A percentile compares a stretch with the other conserved stretches of the same genome.
Conservation (phyloP, 345 rosid genomes). For the Syzygium grande region DNA sequence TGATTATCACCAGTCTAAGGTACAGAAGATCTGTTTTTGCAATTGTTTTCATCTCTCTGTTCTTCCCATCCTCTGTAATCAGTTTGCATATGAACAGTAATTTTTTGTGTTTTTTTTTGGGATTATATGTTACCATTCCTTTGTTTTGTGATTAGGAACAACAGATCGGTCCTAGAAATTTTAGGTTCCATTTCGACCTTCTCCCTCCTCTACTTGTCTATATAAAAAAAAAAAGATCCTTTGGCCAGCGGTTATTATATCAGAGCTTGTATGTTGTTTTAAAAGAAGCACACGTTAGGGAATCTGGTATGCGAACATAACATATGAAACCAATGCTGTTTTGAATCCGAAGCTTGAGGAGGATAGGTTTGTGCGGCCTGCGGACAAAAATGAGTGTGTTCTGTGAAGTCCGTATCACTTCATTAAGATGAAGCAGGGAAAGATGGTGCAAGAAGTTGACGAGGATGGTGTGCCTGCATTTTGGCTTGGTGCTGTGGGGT, state of each 20-base stretch:
- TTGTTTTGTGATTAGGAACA: not conserved
- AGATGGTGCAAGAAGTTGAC: not conserved
- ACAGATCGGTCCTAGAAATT: not conserved
- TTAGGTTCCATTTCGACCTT: not conserved
- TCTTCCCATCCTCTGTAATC: not conserved
- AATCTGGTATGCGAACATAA: not conserved
- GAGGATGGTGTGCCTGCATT: not conserved
- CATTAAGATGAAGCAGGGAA: not conserved
- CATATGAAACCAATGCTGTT: not conserved
- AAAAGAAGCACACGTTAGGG: not conserved
- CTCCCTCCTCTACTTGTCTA: not conserved
- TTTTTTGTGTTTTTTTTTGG: not conserved
- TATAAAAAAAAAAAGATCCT: not conserved
- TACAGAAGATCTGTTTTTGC: not conserved
- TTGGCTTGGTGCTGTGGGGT: not conserved
- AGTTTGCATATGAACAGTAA: not conserved
- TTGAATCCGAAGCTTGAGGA: not conserved
- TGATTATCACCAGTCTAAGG: not conserved
- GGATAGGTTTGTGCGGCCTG: not conserved
- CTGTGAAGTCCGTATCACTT: not conserved
- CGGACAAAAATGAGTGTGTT: not conserved
- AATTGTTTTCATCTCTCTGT: not conserved
- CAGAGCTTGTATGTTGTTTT: not conserved
- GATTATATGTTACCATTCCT: not conserved
- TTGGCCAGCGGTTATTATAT: not conserved